Evolutionary conservation across 768 basidiomycete species (phyloP), one percentile per base, ranked within the genome.

Genomic region (Strobilomyces confusus): DNA sequence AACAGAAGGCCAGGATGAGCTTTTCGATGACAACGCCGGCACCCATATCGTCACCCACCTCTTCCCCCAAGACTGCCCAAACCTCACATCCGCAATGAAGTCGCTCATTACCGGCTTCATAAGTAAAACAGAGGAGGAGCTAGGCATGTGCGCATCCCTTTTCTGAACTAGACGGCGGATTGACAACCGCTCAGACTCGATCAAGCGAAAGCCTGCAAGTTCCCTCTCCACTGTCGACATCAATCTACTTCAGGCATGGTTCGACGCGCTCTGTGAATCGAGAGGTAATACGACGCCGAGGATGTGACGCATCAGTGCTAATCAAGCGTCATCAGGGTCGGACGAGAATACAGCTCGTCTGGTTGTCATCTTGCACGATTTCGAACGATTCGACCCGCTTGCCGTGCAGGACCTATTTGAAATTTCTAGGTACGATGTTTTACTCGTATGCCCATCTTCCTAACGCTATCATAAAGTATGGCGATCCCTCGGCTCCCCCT

Each of bases 321-420:
- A 65, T 12, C 14, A 50, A 17, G 1, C 20, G 25, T 37, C 34
- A 12, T 40, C 38, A 63, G 59, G 49, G 15, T 50, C 57, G 37
- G 49, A 62, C 55, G 55, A 63, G 12, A 17, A 56, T 1, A 55
- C 59, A 5, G 67, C 62, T 12, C 77, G 75, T 34, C 75, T 91
- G 4, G 74, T 84, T 22, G 72, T 87, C 9, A 61, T 90, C 13
- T 61, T 91, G 20, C 86, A 89, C 51, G 84, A 87, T 51, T 89
- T 92, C 57, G 89, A 91, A 61, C 80, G 83, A 62, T 80, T 87
- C 45, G 86, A 88, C 51, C 69, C 80, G 0, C 49, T 57, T 2
- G 75, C 90, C 3, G 66, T 91, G 44, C 81, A 85, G 60, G 87
- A 91, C 59, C 61, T 89, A 17, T 80, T 89, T 38, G 77, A 85